phyloP scores from a whole-genome alignment of 2,329 filamentous ascomycete species.

The Colletotrichum sp. region DNA sequence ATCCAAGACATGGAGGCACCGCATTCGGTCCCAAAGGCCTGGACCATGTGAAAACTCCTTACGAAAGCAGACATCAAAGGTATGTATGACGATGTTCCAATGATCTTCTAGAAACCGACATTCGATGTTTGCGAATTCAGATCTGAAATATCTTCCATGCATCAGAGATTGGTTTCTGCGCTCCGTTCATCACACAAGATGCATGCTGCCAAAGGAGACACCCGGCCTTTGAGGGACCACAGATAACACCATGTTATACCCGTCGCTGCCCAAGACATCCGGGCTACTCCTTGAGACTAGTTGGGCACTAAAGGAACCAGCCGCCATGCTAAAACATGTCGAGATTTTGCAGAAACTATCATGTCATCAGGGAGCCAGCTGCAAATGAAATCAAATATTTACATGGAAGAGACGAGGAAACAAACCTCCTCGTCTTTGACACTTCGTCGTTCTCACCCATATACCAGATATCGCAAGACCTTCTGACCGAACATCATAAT shows the following conservation, averaged over 20 bases:
- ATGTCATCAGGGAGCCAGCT: background rate
- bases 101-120: background rate
- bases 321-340: background rate
- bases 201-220: background rate
- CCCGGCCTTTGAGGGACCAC: background rate
- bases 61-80: background rate
- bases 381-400: rapidly evolving
- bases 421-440: rapidly evolving
- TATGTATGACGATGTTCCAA: background rate
- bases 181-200: background rate
- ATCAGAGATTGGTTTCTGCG: background rate
- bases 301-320: background rate
- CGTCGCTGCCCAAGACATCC: background rate
- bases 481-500: rapidly evolving
- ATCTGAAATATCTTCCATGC: background rate
- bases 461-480: background rate
- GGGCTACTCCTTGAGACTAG: background rate
- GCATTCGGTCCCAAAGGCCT: background rate
- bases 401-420: background rate
- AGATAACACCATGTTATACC: background rate
- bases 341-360: background rate
- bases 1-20: background rate
- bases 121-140: background rate
- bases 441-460: background rate
- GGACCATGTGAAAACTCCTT: background rate